Evolutionary conservation across 78 protist genomes (phyloP), one percentile per base, ranked within the genome.

Genomic region (Monosiga brevicollis): DNA sequence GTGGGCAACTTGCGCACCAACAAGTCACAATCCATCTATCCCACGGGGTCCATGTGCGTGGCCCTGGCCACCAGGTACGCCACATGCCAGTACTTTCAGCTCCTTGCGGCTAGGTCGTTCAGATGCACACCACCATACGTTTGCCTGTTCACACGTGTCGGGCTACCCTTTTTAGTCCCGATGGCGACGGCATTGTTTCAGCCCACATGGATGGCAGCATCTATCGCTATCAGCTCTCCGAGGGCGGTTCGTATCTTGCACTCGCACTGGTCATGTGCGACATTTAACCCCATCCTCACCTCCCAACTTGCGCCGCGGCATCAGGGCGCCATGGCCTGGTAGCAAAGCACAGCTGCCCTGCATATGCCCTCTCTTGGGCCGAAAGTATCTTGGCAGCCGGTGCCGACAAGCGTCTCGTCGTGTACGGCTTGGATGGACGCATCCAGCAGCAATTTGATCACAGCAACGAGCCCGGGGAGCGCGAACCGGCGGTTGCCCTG

Each of bases 311-410:
- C n/a, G n/a, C n/a, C n/a, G n/a, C n/a, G n/a, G n/a, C n/a, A n/a
- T 6, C 62, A 49, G 73, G 20, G 1, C 70, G 22, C 36, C 55
- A 49, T 40, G 75, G 83, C 36, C 78, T 38, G 73, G 42, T 88
- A 15, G 25, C 40, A 41, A 39, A 20, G 38, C 91, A 88, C 82
- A 41, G 91, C 39, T 73, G 84, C 81, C 74, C 82, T 0, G 93
- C 93, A 24, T 80, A 82, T 32, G 85, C 87, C 9, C 82, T 93
- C 39, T 49, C 91, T 11, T 91, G 91, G 92, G 96, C 94, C 41
- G 90, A 78, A 79, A 37, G 41, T 39, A 43, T 93, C 43, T 25
- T 83, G 29, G 92, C 81, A 11, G 93, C 90, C 1, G 96, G 94
- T 6, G 74, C 35, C 79, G 94, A 87, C 78, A 55, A 82, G 86